Evolutionary conservation across 2,329 filamentous ascomycete species (phyloP).

Genomic region (Esteya vermicola): DNA sequence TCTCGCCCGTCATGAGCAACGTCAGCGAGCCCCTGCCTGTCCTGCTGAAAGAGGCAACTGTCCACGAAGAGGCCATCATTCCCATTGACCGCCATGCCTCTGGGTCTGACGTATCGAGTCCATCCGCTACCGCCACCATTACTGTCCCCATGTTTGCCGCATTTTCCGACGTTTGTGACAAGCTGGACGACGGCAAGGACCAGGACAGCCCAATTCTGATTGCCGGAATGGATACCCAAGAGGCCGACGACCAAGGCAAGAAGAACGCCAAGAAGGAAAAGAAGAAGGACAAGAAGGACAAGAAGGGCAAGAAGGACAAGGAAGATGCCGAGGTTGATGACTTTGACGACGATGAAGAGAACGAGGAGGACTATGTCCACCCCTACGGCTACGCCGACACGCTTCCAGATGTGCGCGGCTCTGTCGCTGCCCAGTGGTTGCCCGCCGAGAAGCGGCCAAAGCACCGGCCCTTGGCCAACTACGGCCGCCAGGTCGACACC

Average conservation of each 20-base stretch:
- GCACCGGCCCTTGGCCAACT: slow-evolving; percentile 47
- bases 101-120: background rate
- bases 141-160: background rate
- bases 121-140: background rate
- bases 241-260: too few species aligned
- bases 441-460: slow-evolving; percentile 53
- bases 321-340: slow-evolving; percentile 14
- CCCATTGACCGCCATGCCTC: background rate
- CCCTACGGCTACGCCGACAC: slow-evolving; percentile 17
- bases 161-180: background rate
- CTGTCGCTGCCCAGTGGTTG: slow-evolving; percentile 53
- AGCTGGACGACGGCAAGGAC: background rate
- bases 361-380: slow-evolving; percentile 28
- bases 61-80: background rate
- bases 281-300: background rate
- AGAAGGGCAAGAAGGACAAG: background rate
- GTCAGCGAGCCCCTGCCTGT: background rate
- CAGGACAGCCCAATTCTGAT: too few species aligned
- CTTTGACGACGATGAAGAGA: slow-evolving; percentile 36
- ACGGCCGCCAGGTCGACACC: slow-evolving; percentile 72
- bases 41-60: background rate
- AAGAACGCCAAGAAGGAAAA: background rate
- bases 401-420: slow-evolving; percentile 25
- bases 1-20: background rate
- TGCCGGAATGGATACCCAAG: too few species aligned